Percentiles rank a stretch among this genome's conserved stretches.
Conservation (phyloP, 1,284 basidiomycete genomes). For the Moniliella sp. region DNA sequence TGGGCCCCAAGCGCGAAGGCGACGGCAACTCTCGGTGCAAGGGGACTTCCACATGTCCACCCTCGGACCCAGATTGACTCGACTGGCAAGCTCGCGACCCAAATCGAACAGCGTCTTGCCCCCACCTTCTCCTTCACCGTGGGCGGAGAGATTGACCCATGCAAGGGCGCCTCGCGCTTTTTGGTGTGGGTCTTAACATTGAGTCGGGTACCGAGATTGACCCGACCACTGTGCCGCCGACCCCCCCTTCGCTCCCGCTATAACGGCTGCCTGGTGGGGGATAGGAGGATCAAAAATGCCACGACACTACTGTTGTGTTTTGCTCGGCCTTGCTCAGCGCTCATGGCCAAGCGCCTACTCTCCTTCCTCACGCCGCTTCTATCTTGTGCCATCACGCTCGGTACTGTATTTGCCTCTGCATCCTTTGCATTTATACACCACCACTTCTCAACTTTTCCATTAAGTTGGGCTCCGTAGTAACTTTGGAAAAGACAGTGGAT, state of each 20-base stretch:
- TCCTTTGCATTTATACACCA: too few species aligned
- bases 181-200: conserved; percentile 87
- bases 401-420: too few species aligned
- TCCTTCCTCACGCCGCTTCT: too few species aligned
- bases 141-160: conserved; percentile 2
- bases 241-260: conserved; percentile 27
- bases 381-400: too few species aligned
- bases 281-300: too few species aligned
- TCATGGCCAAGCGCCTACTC: too few species aligned
- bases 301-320: too few species aligned
- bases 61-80: conserved; percentile 24
- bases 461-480: too few species aligned
- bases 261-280: too few species aligned
- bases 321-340: too few species aligned
- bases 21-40: conserved; percentile 78
- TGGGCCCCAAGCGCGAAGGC: conserved; percentile 55
- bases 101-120: conserved; percentile 84
- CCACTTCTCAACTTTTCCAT: too few species aligned
- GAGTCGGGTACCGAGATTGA: conserved; percentile 39
- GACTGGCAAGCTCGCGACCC: conserved; percentile 59
- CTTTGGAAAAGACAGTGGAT: too few species aligned
- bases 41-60: conserved; percentile 79
- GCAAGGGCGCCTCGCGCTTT: conserved; percentile 66
- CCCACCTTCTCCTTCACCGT: conserved; percentile 81
- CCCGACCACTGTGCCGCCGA: conserved; percentile 20